Conservation (phyloP, 441 rosid genomes). For the Pelargonium cotyledonis region DNA sequence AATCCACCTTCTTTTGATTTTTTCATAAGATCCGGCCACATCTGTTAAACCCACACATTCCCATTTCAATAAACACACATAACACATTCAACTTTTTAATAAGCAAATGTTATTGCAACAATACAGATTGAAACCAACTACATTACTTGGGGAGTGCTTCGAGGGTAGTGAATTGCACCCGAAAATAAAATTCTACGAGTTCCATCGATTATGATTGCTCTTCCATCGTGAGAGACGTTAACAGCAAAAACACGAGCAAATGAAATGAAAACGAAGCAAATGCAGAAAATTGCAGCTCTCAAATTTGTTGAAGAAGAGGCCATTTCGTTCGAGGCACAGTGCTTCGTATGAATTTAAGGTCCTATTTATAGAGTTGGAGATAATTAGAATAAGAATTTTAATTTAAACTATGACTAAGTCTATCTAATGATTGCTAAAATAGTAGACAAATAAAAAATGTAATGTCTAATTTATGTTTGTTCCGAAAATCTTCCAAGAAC, state of each 20-base stretch:
- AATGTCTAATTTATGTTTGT: no score
- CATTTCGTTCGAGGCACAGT: neutral
- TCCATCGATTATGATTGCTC: constrained; percentile 18
- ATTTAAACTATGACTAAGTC: no score
- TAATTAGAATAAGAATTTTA: no score
- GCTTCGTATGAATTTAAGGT: neutral
- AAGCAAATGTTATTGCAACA: neutral
- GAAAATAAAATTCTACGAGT: constrained; percentile 14
- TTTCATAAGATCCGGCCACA: constrained; percentile 16
- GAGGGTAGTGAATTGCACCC: constrained; percentile 14
- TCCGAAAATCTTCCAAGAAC: no score
- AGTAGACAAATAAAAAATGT: no score
- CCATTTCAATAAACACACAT: neutral
- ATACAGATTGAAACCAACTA: neutral
- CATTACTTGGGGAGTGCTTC: constrained; percentile 6
- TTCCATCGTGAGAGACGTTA: constrained; percentile 7
- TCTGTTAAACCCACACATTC: neutral
- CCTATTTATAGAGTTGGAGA: neutral
- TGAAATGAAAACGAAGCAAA: neutral
- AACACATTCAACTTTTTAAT: neutral
- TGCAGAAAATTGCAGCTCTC: neutral
- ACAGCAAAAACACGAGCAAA: neutral
- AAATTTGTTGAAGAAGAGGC: neutral
- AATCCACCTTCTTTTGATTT: constrained; percentile 17
- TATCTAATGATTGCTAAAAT: no score